phyloP scores from a whole-genome alignment of 352 stramenopile genomes.

The Phytophthora pluvialis region DNA sequence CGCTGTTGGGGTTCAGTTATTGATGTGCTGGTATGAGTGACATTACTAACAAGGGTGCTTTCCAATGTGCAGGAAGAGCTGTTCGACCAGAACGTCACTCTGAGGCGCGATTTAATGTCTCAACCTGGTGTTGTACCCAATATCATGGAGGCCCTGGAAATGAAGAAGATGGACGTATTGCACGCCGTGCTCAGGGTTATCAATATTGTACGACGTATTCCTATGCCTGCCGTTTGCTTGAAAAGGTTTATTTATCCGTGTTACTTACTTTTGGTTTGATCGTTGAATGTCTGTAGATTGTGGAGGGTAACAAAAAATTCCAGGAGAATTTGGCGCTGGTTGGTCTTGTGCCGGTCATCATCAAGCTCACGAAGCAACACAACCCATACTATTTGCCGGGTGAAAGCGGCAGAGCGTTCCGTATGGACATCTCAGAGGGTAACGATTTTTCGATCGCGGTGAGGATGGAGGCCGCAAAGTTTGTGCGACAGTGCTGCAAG shows the following conservation, averaged over 20 bases:
- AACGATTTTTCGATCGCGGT: constrained; percentile 61
- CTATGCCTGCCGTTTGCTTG: background rate
- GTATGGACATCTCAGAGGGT: constrained; percentile 23
- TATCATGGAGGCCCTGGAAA: constrained; percentile 93
- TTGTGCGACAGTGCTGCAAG: constrained; percentile 89
- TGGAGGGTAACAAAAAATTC: constrained; percentile 91
- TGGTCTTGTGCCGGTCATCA: constrained; percentile 91
- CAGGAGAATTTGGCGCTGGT: constrained; percentile 93
- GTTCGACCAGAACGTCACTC: constrained; percentile 75
- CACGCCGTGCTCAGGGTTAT: constrained; percentile 88
- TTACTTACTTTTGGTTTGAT: constrained; percentile 10
- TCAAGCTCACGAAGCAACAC: constrained; percentile 82
- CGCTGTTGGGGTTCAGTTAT: too few species aligned
- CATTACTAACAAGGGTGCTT: constrained; percentile 5
- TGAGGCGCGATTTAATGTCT: constrained; percentile 87
- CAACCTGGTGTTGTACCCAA: constrained; percentile 92
- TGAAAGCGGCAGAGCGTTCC: constrained; percentile 23
- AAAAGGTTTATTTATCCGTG: background rate
- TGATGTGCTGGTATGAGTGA: background rate
- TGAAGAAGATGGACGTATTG: constrained; percentile 90
- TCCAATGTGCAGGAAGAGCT: constrained; percentile 61
- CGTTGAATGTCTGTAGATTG: constrained; percentile 55
- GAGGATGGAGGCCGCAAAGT: constrained; percentile 87
- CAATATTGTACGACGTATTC: constrained; percentile 62
- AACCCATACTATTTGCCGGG: constrained; percentile 40